phyloP scores from a whole-genome alignment of 2,329 filamentous ascomycete genomes.

The Phaeophleospora eucalypticola region DNA sequence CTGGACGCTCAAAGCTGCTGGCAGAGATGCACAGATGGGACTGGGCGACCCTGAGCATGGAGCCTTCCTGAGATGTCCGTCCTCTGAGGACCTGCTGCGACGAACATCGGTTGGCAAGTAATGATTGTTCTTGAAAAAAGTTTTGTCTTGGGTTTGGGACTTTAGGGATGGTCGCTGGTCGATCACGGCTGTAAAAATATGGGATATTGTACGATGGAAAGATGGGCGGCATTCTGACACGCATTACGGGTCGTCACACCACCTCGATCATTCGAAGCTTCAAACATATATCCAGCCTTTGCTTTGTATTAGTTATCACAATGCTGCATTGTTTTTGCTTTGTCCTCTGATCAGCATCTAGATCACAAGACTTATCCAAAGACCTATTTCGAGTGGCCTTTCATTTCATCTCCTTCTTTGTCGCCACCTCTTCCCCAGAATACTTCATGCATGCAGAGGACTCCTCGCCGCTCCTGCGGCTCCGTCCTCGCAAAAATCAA shows the following conservation, averaged over 20 bases:
- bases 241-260: not conserved
- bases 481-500: too few relatives aligned
- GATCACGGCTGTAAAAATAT: not conserved
- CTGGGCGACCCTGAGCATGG: constrained; percentile 14
- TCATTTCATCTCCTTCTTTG: too few relatives aligned
- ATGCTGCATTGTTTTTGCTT: not conserved
- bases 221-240: not conserved
- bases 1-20: constrained; percentile 17
- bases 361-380: not conserved
- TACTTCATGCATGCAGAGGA: too few relatives aligned
- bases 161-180: not conserved
- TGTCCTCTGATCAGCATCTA: not conserved
- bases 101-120: too few relatives aligned
- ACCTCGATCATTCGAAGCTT: not conserved
- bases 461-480: too few relatives aligned
- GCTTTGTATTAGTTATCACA: not conserved
- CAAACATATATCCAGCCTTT: not conserved
- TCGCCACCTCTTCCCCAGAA: not conserved
- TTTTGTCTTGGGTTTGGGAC: too few relatives aligned
- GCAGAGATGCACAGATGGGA: constrained; percentile 16
- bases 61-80: constrained; percentile 4
- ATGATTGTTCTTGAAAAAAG: too few relatives aligned
- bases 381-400: not conserved
- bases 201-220: not conserved
- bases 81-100: not conserved